Percentiles rank a stretch among this genome's conserved stretches.
phyloP scores from a whole-genome alignment of 2,329 filamentous ascomycete species.

The Clathrospora elynae region DNA sequence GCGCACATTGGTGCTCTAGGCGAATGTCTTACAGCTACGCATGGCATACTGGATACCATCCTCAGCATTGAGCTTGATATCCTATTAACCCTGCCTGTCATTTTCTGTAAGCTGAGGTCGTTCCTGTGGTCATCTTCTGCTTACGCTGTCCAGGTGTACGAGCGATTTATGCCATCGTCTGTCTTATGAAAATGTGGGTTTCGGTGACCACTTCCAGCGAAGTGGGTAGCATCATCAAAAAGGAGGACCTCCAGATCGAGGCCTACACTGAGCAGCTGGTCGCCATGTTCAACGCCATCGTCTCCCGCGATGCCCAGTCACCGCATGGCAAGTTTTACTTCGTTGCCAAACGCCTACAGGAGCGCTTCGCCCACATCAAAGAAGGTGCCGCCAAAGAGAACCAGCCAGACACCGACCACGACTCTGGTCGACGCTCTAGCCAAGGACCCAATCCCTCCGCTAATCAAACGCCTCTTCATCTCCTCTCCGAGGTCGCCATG shows the following conservation, averaged over 20 bases:
- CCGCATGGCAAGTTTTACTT: conserved; percentile 56
- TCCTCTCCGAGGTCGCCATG: conserved; percentile 50
- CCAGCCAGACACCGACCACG: conserved; percentile 29
- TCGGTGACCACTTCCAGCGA: conserved; percentile 57
- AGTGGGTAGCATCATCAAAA: conserved; percentile 56
- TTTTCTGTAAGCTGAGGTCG: conserved; percentile 47
- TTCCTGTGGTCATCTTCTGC: conserved; percentile 16
- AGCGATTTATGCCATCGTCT: conserved; percentile 61
- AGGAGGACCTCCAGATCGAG: conserved; percentile 55
- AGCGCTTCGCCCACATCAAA: conserved; percentile 52
- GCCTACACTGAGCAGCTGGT: conserved; percentile 54
- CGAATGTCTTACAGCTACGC: conserved; percentile 53
- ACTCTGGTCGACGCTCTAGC: conserved; percentile 21
- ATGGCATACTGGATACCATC: conserved; percentile 56
- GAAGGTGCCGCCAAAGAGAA: conserved; percentile 49
- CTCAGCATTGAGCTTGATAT: conserved; percentile 55
- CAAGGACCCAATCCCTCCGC: conserved; percentile 24
- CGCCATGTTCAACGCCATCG: conserved; percentile 52
- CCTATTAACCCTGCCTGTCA: conserved; percentile 52
- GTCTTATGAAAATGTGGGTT: conserved; percentile 65
- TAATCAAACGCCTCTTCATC: conserved; percentile 46
- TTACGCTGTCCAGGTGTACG: conserved; percentile 52
- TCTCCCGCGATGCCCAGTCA: conserved; percentile 48
- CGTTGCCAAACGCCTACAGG: conserved; percentile 53
- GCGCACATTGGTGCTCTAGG: conserved; percentile 55